Conservation (phyloP, 2,329 filamentous ascomycete species). For the Monilinia polystroma region DNA sequence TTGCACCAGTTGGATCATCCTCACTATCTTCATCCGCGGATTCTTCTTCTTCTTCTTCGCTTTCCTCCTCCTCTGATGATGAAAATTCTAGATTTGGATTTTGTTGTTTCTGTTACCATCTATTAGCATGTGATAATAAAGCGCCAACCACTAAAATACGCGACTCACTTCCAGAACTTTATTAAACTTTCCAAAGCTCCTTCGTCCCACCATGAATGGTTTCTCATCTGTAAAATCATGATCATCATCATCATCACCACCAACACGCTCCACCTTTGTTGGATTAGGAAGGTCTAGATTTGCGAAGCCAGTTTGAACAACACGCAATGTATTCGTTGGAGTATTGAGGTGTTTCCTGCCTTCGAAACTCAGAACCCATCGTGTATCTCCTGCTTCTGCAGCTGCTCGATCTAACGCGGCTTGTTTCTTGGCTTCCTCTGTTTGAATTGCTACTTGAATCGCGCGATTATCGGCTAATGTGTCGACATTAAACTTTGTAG, state of each 20-base stretch:
- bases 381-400: conserved; percentile 64
- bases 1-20: conserved; percentile 45
- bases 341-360: conserved; percentile 39
- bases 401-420: conserved; percentile 61
- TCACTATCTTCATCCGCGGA: conserved; percentile 33
- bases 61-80: conserved; percentile 40
- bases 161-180: conserved; percentile 40
- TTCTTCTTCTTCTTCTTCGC: conserved; percentile 31
- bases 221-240: conserved; percentile 37
- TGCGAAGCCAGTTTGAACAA: conserved; percentile 63
- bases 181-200: conserved; percentile 52
- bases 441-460: conserved; percentile 62
- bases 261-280: conserved; percentile 24
- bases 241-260: conserved; percentile 34
- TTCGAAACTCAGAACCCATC: conserved; percentile 68
- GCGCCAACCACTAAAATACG: background rate
- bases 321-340: conserved; percentile 45
- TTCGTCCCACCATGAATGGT: conserved; percentile 43
- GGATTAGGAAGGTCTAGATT: conserved; percentile 45
- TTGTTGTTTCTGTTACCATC: conserved; percentile 42
- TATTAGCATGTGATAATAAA: conserved; percentile 24
- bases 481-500: conserved; percentile 45
- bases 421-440: conserved; percentile 65
- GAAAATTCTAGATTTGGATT: conserved; percentile 40
- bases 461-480: conserved; percentile 56